phyloP scores from a whole-genome alignment of 2,329 filamentous ascomycete species.

The Fusarium newnesense region DNA sequence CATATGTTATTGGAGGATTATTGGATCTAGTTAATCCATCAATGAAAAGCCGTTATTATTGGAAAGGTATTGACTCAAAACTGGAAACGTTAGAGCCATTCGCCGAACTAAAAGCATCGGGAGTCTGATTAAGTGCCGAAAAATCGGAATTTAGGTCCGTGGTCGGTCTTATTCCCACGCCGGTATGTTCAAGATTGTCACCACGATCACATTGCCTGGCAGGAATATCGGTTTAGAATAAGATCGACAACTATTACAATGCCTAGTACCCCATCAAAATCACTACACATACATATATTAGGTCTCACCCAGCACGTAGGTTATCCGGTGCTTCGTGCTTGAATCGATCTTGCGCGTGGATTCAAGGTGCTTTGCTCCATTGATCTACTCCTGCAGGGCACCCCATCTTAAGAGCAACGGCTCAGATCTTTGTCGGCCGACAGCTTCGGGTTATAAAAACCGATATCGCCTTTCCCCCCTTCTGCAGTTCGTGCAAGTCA shows the following conservation, averaged over 20 bases:
- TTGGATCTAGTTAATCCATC: background rate
- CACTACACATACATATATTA: background rate
- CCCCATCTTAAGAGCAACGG: background rate
- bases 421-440: background rate
- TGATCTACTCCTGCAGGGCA: background rate
- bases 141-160: background rate
- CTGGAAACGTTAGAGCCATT: background rate
- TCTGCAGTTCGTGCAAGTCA: background rate
- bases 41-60: background rate
- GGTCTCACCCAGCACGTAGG: background rate
- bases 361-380: background rate
- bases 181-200: background rate
- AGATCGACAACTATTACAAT: background rate
- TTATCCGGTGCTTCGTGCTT: background rate
- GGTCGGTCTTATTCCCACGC: background rate
- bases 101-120: background rate
- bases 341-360: background rate
- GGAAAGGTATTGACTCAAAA: background rate
- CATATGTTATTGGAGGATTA: background rate
- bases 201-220: background rate
- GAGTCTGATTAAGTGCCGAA: slow-evolving; percentile 13
- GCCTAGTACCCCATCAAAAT: background rate
- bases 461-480: background rate
- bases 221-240: background rate
- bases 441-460: background rate